A percentile compares a stretch with the other conserved stretches of the same genome.
Conservation (phyloP, 306 rosid species). For the Ammopiptanthus mongolicus region DNA sequence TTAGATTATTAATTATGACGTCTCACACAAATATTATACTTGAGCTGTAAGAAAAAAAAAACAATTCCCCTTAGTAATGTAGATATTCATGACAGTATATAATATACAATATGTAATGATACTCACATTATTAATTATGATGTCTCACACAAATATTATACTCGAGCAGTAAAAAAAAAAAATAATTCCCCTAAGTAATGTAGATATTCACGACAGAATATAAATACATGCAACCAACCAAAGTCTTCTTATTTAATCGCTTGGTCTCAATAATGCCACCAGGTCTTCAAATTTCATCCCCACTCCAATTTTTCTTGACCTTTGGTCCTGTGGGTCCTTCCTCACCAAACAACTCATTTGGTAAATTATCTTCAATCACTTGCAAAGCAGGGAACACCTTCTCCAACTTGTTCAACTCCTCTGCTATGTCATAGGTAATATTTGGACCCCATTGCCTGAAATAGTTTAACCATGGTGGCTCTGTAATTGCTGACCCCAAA, state of each 20-base stretch:
- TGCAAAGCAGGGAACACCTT: slow-evolving; percentile 19
- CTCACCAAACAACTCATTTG: slow-evolving; percentile 24
- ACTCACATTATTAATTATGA: too few species aligned
- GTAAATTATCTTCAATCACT: background rate
- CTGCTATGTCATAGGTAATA: slow-evolving; percentile 2
- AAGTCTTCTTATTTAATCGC: background rate
- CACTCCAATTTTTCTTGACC: slow-evolving; percentile 28
- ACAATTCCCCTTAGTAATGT: background rate
- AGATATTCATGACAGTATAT: background rate
- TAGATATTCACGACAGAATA: background rate
- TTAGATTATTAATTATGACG: too few species aligned
- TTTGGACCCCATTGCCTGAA: slow-evolving; percentile 32
- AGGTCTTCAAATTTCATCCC: slow-evolving; percentile 14
- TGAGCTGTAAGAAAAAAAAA: background rate
- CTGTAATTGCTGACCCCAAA: slow-evolving; percentile 8
- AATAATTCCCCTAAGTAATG: background rate
- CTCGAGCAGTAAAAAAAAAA: too few species aligned
- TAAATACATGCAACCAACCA: background rate
- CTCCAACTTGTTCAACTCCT: slow-evolving; percentile 13
- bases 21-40: too few species aligned
- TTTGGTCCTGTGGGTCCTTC: slow-evolving; percentile 40
- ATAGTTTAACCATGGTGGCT: slow-evolving; percentile 27
- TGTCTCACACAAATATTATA: too few species aligned
- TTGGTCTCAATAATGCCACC: background rate
- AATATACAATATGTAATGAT: too few species aligned